These are phyloP conservation scores for Pisolithus sp. DNA, from an alignment of 768 basidiomycete species.

Conservation along the genomic window DNA sequence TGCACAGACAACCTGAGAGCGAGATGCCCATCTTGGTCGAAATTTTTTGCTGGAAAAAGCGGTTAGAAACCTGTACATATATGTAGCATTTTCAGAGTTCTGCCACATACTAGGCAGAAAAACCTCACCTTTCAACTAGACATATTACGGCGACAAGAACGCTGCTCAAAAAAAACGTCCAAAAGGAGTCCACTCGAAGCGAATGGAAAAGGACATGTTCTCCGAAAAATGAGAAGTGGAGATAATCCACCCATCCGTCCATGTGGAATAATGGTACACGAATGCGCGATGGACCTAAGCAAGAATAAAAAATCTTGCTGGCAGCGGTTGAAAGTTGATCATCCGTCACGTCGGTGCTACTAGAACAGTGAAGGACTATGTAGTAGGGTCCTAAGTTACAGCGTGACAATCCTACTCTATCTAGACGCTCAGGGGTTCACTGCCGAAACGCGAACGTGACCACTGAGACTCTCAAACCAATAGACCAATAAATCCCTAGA, in stretches of 20 bases:
- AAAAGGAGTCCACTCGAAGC: slow-evolving; percentile 41
- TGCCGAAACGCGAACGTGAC: too few species aligned
- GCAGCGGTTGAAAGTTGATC: too few species aligned
- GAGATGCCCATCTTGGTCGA: slow-evolving; percentile 35
- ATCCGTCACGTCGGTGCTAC: too few species aligned
- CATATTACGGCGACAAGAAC: slow-evolving; percentile 44
- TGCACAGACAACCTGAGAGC: slow-evolving; percentile 40
- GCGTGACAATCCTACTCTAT: too few species aligned
- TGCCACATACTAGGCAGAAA: not conserved
- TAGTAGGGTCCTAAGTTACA: too few species aligned
- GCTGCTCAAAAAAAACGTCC: slow-evolving; percentile 42
- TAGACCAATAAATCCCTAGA: too few species aligned
- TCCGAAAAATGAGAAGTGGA: slow-evolving; percentile 37
- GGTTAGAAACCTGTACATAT: slow-evolving; percentile 39
- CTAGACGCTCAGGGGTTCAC: too few species aligned
- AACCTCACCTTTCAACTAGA: slow-evolving; percentile 48
- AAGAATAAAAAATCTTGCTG: not conserved
- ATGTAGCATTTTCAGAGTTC: not conserved
- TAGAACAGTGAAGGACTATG: too few species aligned
- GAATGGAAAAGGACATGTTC: slow-evolving; percentile 40
- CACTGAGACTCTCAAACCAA: too few species aligned
- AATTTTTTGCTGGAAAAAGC: slow-evolving; percentile 44
- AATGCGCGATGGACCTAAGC: not conserved
- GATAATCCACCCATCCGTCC: slow-evolving; percentile 44
- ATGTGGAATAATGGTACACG: slow-evolving; percentile 14